A percentile compares a stretch with the other conserved stretches of the same genome.
phyloP scores from a whole-genome alignment of 305 asterid genomes.

The Plantago lanceolata region DNA sequence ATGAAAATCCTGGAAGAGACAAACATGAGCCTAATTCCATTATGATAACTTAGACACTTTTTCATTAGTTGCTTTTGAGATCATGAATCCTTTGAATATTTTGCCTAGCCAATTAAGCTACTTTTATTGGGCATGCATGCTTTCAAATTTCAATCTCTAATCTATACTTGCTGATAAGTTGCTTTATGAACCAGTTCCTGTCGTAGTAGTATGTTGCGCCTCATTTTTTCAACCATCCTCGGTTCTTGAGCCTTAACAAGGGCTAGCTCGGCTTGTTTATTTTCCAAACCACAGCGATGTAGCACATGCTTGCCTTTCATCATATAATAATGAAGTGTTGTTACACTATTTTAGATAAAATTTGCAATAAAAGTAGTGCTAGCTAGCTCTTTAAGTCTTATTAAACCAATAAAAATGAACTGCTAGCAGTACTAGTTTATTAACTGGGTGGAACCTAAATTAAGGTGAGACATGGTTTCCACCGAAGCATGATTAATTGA shows the following conservation, averaged over 20 bases:
- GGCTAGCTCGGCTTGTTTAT: background rate
- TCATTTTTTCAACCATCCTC: conserved; percentile 38
- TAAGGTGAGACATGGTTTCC: conserved; percentile 15
- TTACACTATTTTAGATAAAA: conserved; percentile 5
- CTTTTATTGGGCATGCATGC: conserved; percentile 19
- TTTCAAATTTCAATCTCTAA: background rate
- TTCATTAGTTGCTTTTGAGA: conserved; percentile 1
- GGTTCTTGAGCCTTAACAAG: conserved; percentile 17
- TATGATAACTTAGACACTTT: too few species aligned
- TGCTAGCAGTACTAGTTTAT: background rate
- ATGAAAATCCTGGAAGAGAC: too few species aligned
- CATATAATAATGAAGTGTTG: background rate
- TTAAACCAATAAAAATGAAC: conserved; percentile 17
- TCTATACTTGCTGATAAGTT: background rate
- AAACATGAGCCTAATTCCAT: too few species aligned
- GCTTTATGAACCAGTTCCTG: conserved; percentile 11
- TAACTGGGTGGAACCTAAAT: conserved; percentile 29
- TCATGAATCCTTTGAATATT: conserved; percentile 26
- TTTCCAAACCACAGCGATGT: background rate
- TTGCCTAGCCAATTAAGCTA: background rate
- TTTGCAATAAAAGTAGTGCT: too few species aligned
- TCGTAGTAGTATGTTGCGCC: background rate
- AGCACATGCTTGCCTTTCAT: background rate
- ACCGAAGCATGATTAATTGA: conserved; percentile 8
- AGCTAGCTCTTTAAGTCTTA: too few species aligned